phyloP scores from a whole-genome alignment of 2,329 filamentous ascomycete genomes.

The Pestalotiopsis sp. region DNA sequence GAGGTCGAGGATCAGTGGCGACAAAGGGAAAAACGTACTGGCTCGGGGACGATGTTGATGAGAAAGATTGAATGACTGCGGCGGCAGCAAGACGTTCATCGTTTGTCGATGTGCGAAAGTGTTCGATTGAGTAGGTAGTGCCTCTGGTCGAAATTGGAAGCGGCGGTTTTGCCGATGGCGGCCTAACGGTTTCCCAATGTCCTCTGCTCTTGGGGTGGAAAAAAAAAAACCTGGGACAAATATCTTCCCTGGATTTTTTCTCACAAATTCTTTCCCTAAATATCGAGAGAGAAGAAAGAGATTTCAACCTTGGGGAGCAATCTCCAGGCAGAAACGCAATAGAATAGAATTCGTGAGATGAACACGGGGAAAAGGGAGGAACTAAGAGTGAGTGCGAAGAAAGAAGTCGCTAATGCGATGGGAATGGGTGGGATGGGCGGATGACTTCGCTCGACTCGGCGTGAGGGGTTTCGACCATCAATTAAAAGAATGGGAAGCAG shows the following conservation, averaged over 20 bases:
- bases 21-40: constrained; percentile 46
- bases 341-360: background rate
- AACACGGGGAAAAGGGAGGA: background rate
- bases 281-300: too few relatives aligned
- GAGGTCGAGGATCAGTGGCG: constrained; percentile 25
- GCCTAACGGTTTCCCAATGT: background rate
- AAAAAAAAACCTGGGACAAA: too few relatives aligned
- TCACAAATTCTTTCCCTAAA: too few relatives aligned
- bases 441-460: background rate
- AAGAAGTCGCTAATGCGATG: background rate
- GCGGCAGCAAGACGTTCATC: constrained; percentile 66
- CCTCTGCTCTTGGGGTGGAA: background rate
- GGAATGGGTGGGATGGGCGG: background rate
- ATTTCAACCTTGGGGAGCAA: background rate
- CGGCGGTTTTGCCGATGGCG: background rate
- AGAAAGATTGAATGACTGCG: constrained; percentile 61
- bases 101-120: constrained; percentile 20
- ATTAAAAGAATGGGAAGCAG: background rate
- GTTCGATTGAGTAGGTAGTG: background rate
- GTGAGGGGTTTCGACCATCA: background rate
- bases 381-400: background rate
- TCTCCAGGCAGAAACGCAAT: background rate
- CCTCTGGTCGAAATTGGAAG: background rate
- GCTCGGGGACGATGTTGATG: constrained; percentile 61
- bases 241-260: too few relatives aligned